These are phyloP conservation scores for Kazachstania martiniae DNA, from an alignment of 805 yeast genomes.

Conservation along the genomic window DNA sequence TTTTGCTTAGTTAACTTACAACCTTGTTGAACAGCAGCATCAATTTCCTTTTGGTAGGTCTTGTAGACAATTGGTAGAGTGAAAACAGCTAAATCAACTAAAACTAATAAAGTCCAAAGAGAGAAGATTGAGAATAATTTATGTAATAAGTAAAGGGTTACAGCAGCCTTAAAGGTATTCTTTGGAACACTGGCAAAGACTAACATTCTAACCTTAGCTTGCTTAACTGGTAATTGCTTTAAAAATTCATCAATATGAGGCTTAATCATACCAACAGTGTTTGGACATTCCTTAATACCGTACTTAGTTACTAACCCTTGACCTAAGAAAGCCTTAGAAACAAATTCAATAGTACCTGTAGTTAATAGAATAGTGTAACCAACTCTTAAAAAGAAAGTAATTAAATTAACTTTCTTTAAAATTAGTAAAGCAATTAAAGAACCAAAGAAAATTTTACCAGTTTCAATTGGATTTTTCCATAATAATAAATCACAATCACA, in stretches of 20 bases:
- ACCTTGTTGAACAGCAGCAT: conserved; percentile 43
- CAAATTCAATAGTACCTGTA: conserved; percentile 68
- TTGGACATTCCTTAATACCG: conserved; percentile 40
- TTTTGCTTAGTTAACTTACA: conserved; percentile 40
- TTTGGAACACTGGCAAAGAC: conserved; percentile 62
- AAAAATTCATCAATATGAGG: conserved; percentile 23
- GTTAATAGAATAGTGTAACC: conserved; percentile 47
- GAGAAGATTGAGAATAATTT: conserved; percentile 69
- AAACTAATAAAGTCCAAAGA: conserved; percentile 52
- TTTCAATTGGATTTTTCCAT: conserved; percentile 41
- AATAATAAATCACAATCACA: conserved; percentile 18
- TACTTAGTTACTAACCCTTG: conserved; percentile 68
- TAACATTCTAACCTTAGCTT: conserved; percentile 43
- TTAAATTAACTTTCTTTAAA: conserved; percentile 51
- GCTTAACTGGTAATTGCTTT: conserved; percentile 37
- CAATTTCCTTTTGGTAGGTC: conserved; percentile 67
- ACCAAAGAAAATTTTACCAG: conserved; percentile 68
- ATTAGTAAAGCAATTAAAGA: conserved; percentile 44
- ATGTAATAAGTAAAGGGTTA: conserved; percentile 51
- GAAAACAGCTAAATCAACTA: conserved; percentile 52
- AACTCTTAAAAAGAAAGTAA: conserved; percentile 50
- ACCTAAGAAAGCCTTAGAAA: conserved; percentile 63
- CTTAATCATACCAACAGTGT: conserved; percentile 23
- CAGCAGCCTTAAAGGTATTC: conserved; percentile 63
- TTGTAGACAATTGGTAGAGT: conserved; percentile 66